These are phyloP conservation scores for Boletus rufocinnamomeus DNA, from an alignment of 768 basidiomycete species.

Conservation along the genomic window DNA sequence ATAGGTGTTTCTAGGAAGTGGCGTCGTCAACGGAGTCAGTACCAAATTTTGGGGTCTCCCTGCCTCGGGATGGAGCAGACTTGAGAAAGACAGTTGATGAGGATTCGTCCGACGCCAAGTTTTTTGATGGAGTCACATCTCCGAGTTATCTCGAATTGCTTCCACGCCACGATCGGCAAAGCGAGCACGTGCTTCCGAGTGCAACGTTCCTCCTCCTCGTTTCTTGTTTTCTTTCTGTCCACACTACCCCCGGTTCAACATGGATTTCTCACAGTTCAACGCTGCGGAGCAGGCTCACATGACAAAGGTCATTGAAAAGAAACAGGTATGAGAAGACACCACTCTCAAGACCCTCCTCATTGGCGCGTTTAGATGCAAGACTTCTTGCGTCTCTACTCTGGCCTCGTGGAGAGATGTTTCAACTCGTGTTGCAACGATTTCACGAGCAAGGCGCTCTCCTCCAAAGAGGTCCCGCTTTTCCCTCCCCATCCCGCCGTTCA, in stretches of 20 bases:
- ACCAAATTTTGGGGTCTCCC: constrained; percentile 6
- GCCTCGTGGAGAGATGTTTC: constrained; percentile 95
- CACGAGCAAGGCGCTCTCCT: constrained; percentile 89
- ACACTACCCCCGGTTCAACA: constrained; percentile 33
- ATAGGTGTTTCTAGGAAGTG: constrained; percentile 9
- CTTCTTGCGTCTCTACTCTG: constrained; percentile 93
- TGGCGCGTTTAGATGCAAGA: constrained; percentile 83
- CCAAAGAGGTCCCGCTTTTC: constrained; percentile 73
- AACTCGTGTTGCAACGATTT: constrained; percentile 95
- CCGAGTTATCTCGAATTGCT: neutral
- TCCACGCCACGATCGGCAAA: constrained; percentile 17
- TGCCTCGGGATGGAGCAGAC: neutral
- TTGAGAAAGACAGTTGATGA: constrained; percentile 1
- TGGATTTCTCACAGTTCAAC: constrained; percentile 94
- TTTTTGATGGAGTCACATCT: neutral
- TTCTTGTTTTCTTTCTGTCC: neutral
- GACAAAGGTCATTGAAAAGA: constrained; percentile 92
- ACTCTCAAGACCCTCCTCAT: constrained; percentile 8
- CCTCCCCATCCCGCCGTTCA: constrained; percentile 1
- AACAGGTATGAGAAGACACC: constrained; percentile 63
- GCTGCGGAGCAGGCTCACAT: constrained; percentile 94
- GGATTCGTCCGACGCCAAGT: neutral
- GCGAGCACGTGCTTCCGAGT: constrained; percentile 10
- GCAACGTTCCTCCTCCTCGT: neutral
- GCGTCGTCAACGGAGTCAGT: constrained; percentile 11